phyloP scores from a whole-genome alignment of 495 filamentous ascomycete species.

The Aspergillus biplanus region DNA sequence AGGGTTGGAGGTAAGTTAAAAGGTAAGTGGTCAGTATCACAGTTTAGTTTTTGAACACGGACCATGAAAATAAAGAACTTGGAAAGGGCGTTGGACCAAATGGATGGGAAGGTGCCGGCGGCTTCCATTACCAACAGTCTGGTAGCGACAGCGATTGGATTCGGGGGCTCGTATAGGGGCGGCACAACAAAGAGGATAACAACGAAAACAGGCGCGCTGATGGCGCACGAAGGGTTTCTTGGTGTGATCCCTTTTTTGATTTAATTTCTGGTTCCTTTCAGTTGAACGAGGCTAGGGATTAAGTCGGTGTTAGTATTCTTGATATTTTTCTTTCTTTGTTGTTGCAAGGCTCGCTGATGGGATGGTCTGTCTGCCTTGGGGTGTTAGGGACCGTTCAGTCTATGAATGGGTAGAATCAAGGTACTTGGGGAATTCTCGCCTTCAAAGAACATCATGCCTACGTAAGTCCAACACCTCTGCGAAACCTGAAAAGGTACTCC shows the following conservation, averaged over 20 bases:
- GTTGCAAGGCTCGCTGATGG: background rate
- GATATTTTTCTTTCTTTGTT: background rate
- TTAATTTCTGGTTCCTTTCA: background rate
- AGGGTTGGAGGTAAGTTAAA: background rate
- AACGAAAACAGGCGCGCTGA: constrained; percentile 9
- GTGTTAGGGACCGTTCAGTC: too few relatives aligned
- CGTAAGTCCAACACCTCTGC: too few relatives aligned
- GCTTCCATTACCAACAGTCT: constrained; percentile 2
- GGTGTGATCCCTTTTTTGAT: background rate
- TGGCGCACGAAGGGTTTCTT: background rate
- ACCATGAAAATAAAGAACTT: constrained; percentile 9
- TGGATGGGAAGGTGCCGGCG: too few relatives aligned
- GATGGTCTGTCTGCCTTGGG: background rate
- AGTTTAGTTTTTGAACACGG: constrained; percentile 1
- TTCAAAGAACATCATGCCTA: too few relatives aligned
- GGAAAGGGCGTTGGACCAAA: background rate
- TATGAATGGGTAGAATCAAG: too few relatives aligned
- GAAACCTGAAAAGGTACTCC: too few relatives aligned
- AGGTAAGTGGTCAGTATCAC: background rate
- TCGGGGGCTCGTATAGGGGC: background rate
- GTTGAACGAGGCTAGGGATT: background rate
- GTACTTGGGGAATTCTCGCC: too few relatives aligned
- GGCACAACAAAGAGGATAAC: background rate
- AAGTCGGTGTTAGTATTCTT: background rate
- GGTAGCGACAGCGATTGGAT: constrained; percentile 18